These are phyloP conservation scores for Suillus spraguei DNA, from an alignment of 768 basidiomycete species.

Conservation along the genomic window DNA sequence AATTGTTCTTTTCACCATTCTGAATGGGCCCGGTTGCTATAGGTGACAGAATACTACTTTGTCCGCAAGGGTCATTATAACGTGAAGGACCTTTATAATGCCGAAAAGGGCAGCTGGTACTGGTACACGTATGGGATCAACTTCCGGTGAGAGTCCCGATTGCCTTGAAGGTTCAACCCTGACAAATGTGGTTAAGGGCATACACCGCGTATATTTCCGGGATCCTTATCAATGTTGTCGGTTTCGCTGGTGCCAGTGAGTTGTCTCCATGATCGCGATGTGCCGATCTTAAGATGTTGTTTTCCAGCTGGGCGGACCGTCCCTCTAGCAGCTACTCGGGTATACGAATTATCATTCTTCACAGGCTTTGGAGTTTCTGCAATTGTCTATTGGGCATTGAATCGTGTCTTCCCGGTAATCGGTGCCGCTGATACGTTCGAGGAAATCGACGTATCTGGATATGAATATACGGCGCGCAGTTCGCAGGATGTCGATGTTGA, in stretches of 20 bases:
- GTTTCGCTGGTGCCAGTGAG: slow-evolving; percentile 76
- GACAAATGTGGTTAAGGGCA: slow-evolving; percentile 39
- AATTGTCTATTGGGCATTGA: slow-evolving; percentile 62
- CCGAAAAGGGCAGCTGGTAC: slow-evolving; percentile 65
- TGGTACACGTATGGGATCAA: slow-evolving; percentile 77
- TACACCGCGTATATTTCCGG: slow-evolving; percentile 72
- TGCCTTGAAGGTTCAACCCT: slow-evolving; percentile 18
- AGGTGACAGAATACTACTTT: slow-evolving; percentile 82
- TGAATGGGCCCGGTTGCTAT: neutral
- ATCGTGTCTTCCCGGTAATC: slow-evolving; percentile 58
- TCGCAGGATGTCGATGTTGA: neutral
- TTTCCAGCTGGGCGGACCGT: slow-evolving; percentile 57
- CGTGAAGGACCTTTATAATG: slow-evolving; percentile 68
- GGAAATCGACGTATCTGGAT: slow-evolving; percentile 56
- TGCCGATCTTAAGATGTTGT: neutral
- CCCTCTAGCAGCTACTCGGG: slow-evolving; percentile 65
- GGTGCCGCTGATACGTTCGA: slow-evolving; percentile 51
- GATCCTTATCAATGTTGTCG: slow-evolving; percentile 84
- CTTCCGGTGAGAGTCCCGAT: slow-evolving; percentile 49
- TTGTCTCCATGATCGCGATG: slow-evolving; percentile 13
- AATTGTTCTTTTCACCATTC: neutral
- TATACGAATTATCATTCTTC: slow-evolving; percentile 82
- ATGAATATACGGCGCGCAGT: slow-evolving; percentile 7
- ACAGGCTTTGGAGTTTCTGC: slow-evolving; percentile 76
- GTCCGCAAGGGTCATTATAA: slow-evolving; percentile 71